Evolutionary conservation across 257 asterid species (phyloP), one percentile per base, ranked within the genome.

Genomic region (Petunia secreta): DNA sequence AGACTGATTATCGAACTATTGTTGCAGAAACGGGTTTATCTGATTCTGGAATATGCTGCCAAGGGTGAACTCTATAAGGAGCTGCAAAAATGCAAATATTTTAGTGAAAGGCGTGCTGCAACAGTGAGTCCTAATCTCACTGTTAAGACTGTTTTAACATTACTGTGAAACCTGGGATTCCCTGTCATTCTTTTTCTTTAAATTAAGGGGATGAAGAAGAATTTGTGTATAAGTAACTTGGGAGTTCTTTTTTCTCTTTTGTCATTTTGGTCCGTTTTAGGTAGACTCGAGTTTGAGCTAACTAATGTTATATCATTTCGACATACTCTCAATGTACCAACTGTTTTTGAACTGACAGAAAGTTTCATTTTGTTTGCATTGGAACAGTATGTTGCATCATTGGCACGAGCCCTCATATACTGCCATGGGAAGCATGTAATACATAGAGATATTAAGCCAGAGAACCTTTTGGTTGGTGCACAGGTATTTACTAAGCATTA

Each of bases 401-500:
- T 96, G 77, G 99, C 98, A 79, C 93, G 98, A 73, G 99, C 98
- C 46, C 95, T 96, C 84, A 88, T 94, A 80, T 96, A 96, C 77
- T 96, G 98, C 62, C 99, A 96, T 79, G 99, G 98, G 73, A 96
- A 96, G 83, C 99, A 96, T n/a, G 99, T 96, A 50, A 96, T 96
- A 71, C 99, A 94, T 82, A 87, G 99, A 81, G 99, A 96, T 84
- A 96, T 96, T 48, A 96, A 96, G 79, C 99, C 99, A 16, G 99
- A 96, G 82, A 96, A 96, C 88, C 97, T 96, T 86, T 78, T 96
- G 88, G 89, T 96, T 80, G 99, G 99, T 81, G 91, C 96, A 76
- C 97, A 91, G 96, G 97, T 96, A 50, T 16, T 73, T 34, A 36
- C 34, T 36, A 25, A 11, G 62, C 78, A 73, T 50, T 73, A 0